Conservation (phyloP, 1,284 basidiomycete species). For the Cutaneotrichosporon sp. region DNA sequence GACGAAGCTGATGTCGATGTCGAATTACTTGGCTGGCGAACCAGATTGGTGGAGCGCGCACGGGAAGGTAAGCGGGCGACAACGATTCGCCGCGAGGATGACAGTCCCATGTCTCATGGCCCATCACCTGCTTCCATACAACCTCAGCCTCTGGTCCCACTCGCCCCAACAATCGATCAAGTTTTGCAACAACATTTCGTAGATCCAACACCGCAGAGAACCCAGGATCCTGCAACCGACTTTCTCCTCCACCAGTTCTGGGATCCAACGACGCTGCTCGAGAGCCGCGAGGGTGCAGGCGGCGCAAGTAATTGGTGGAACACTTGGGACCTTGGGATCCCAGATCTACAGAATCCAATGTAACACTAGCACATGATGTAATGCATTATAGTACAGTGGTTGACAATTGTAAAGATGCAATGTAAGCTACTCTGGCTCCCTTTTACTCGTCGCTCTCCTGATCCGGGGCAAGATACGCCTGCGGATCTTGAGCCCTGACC, state of each 20-base stretch:
- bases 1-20: conserved; percentile 24
- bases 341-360: background rate
- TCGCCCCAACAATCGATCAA: conserved; percentile 18
- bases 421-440: background rate
- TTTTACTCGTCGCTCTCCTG: background rate
- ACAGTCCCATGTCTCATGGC: background rate
- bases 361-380: background rate
- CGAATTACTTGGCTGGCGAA: conserved; percentile 40
- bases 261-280: conserved; percentile 31
- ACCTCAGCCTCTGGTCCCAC: background rate
- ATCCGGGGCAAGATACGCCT: background rate
- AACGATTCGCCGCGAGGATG: conserved; percentile 7
- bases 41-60: conserved; percentile 34
- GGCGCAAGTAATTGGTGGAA: conserved; percentile 17
- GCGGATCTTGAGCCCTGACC: background rate
- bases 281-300: conserved; percentile 14
- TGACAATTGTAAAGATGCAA: background rate
- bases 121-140: background rate
- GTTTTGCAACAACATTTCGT: conserved; percentile 26
- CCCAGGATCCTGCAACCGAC: conserved; percentile 13
- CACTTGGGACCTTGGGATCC: background rate
- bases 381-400: conserved; percentile 1
- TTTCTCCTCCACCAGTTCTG: conserved; percentile 42
- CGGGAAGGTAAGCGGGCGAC: conserved; percentile 17
- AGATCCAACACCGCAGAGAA: background rate